Conservation (phyloP, 2,329 filamentous ascomycete genomes). For the Cordyceps farinosa region DNA sequence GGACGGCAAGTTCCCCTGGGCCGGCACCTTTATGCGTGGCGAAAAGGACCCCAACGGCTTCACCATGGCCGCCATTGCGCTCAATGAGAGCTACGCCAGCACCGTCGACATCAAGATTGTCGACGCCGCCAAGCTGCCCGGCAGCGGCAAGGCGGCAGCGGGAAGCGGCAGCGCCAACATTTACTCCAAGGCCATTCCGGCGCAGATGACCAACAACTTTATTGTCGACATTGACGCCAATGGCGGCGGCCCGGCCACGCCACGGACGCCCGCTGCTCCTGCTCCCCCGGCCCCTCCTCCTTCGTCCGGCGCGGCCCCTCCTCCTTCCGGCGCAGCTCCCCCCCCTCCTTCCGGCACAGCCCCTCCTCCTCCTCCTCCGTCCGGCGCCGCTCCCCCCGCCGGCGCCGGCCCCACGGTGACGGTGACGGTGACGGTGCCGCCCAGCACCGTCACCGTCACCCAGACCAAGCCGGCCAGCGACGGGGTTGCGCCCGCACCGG, state of each 20-base stretch:
- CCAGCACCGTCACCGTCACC: conserved; percentile 37
- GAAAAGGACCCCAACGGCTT: conserved; percentile 36
- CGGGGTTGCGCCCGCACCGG: not conserved
- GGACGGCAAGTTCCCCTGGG: conserved; percentile 41
- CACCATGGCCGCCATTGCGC: conserved; percentile 31
- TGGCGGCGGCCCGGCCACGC: conserved; percentile 5
- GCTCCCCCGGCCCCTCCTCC: conserved; percentile 11
- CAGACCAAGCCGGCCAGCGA: conserved; percentile 20
- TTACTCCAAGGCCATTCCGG: conserved; percentile 41
- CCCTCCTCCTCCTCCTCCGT: too few species aligned
- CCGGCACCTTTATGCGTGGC: conserved; percentile 39
- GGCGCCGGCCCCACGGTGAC: conserved; percentile 30
- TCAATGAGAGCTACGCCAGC: conserved; percentile 41
- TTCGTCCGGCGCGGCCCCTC: not conserved
- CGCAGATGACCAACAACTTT: conserved; percentile 45
- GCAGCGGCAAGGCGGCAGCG: conserved; percentile 25
- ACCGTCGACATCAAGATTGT: conserved; percentile 39
- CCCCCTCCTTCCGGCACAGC: not conserved
- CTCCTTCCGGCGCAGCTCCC: conserved; percentile 19
- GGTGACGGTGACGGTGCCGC: conserved; percentile 34
- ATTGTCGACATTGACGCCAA: conserved; percentile 38
- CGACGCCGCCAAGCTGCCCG: conserved; percentile 1
- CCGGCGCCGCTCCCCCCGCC: conserved; percentile 5
- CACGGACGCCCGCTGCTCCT: conserved; percentile 1
- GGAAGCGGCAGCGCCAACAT: conserved; percentile 33